Percentiles rank a stretch among this genome's conserved stretches.
phyloP scores from a whole-genome alignment of 768 basidiomycete species.

The button mushroom (Agaricus bisporus) region DNA sequence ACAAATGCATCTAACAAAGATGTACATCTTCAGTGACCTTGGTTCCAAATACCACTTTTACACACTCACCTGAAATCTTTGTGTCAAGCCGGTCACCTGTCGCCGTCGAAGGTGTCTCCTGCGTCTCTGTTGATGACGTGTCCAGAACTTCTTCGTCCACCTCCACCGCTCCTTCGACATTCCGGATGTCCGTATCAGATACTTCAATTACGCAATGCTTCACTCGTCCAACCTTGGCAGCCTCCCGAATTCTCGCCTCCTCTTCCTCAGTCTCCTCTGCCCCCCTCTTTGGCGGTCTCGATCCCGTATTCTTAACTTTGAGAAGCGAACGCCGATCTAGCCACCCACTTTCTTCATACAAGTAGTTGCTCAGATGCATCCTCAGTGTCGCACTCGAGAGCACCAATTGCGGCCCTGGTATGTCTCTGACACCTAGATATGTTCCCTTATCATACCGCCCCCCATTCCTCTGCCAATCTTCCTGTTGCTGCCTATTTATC shows the following conservation, averaged over 20 bases:
- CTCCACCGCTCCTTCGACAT: constrained; percentile 43
- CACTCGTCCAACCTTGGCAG: constrained; percentile 6
- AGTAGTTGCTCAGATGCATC: constrained; percentile 42
- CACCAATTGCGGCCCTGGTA: constrained; percentile 50
- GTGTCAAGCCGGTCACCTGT: constrained; percentile 1
- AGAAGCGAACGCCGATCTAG: constrained; percentile 36
- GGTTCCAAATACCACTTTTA: neutral
- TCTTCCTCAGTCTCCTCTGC: constrained; percentile 1
- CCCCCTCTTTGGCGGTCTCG: constrained; percentile 10
- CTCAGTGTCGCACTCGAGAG: constrained; percentile 69
- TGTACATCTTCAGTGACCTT: neutral
- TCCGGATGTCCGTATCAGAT: constrained; percentile 46
- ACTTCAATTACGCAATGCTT: constrained; percentile 59
- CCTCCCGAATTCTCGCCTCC: constrained; percentile 12
- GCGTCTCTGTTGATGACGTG: constrained; percentile 8
- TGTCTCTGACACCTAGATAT: constrained; percentile 14
- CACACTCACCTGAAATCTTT: constrained; percentile 6
- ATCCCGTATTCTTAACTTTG: constrained; percentile 23
- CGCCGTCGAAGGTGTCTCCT: constrained; percentile 4
- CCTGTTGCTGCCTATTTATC: constrained; percentile 19
- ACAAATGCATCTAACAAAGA: constrained; percentile 11
- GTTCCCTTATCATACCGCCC: constrained; percentile 5
- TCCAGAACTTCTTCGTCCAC: constrained; percentile 8
- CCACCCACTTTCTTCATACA: constrained; percentile 57
- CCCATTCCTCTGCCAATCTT: constrained; percentile 10